Percentiles rank a stretch among this genome's conserved stretches.
phyloP scores from a whole-genome alignment of 1,284 basidiomycete genomes.

The Cryptococcus sp. region DNA sequence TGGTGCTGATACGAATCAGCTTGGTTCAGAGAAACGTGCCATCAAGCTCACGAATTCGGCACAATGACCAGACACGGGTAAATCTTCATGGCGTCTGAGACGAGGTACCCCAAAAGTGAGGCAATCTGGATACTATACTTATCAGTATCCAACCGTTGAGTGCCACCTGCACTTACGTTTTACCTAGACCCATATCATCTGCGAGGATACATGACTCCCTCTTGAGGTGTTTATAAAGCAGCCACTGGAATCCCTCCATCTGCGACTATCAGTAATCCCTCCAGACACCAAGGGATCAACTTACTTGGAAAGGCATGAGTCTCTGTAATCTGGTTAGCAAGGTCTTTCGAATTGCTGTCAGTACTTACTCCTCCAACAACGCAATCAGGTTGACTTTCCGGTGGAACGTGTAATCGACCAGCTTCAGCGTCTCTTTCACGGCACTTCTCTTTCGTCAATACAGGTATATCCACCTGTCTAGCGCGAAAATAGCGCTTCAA shows the following conservation, averaged over 20 bases:
- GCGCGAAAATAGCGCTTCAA: constrained; percentile 63
- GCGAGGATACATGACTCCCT: constrained; percentile 87
- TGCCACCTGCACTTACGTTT: constrained; percentile 32
- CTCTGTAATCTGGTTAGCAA: constrained; percentile 33
- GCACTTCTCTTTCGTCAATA: constrained; percentile 41
- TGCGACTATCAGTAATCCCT: constrained; percentile 39
- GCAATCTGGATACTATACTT: constrained; percentile 75
- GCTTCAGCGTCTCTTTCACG: constrained; percentile 35
- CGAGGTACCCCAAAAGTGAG: constrained; percentile 76
- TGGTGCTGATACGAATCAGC: constrained; percentile 25
- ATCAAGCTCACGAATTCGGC: constrained; percentile 69
- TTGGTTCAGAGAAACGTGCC: neutral
- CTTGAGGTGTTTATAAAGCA: constrained; percentile 83
- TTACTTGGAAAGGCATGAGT: constrained; percentile 79
- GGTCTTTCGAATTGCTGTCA: neutral
- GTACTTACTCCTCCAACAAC: constrained; percentile 48
- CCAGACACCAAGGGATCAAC: constrained; percentile 9
- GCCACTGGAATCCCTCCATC: constrained; percentile 90
- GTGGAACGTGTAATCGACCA: constrained; percentile 25
- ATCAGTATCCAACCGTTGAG: neutral
- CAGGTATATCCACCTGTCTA: constrained; percentile 59
- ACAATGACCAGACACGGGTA: constrained; percentile 85
- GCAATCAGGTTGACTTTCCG: constrained; percentile 48
- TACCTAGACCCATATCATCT: constrained; percentile 89
- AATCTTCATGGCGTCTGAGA: constrained; percentile 52